Conservation (phyloP, 768 basidiomycete genomes). For the Crepidotus variabilis region DNA sequence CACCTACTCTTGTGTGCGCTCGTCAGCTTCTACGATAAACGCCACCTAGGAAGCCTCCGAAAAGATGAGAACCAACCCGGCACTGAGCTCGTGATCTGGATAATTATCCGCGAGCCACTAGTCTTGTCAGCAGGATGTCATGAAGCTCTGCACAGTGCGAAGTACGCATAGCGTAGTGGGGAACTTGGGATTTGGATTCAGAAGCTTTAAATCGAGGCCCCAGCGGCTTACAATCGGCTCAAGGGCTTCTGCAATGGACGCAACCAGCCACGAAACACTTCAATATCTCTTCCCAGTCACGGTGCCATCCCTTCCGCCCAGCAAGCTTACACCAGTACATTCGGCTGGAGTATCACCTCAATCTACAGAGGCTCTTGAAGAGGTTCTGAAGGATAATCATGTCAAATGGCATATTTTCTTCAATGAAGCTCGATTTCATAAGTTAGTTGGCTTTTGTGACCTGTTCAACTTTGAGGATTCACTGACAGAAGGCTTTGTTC, state of each 20-base stretch:
- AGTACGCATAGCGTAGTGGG: no score
- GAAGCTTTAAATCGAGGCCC: no score
- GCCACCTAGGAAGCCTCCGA: no score
- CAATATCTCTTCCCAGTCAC: slow-evolving; percentile 28
- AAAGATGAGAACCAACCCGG: no score
- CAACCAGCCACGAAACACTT: not conserved
- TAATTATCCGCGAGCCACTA: no score
- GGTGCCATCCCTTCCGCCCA: slow-evolving; percentile 25
- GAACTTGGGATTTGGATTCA: no score
- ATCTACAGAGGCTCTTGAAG: slow-evolving; percentile 36
- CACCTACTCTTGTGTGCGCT: no score
- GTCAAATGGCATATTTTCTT: slow-evolving; percentile 54
- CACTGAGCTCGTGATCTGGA: no score
- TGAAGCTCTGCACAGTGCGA: no score
- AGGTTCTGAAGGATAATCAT: slow-evolving; percentile 46
- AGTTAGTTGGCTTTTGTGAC: slow-evolving; percentile 20
- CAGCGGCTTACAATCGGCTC: no score
- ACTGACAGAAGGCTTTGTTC: slow-evolving; percentile 9
- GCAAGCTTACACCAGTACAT: slow-evolving; percentile 21
- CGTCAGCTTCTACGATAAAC: no score
- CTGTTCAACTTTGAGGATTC: not conserved
- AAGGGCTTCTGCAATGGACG: not conserved
- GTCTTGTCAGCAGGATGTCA: no score
- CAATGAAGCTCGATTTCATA: slow-evolving; percentile 35
- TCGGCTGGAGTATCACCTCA: slow-evolving; percentile 31